Percentiles rank a stretch among this genome's conserved stretches.
phyloP scores from a whole-genome alignment of 768 basidiomycete genomes.

The Lactarius deliciosus region DNA sequence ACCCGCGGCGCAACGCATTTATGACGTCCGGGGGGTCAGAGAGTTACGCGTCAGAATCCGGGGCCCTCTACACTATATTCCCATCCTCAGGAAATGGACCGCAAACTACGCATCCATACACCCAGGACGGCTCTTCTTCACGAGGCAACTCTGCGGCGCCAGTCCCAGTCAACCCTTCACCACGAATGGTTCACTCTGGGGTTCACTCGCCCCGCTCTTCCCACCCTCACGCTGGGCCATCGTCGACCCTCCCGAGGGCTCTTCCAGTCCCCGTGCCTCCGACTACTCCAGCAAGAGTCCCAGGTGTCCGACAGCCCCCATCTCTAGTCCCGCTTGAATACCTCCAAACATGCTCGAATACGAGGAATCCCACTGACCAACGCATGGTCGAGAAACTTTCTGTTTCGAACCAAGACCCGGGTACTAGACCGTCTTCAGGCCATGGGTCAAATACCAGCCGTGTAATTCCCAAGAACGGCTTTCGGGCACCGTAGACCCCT shows the following conservation, averaged over 20 bases:
- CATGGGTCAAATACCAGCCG: slow-evolving; percentile 4
- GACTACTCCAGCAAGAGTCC: neutral
- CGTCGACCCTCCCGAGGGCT: neutral
- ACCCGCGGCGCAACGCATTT: slow-evolving; percentile 18
- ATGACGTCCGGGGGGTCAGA: slow-evolving; percentile 19
- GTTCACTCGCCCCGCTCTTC: neutral
- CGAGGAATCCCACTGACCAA: slow-evolving; percentile 23
- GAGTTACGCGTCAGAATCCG: slow-evolving; percentile 21
- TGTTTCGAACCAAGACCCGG: slow-evolving; percentile 11
- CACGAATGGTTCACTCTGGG: neutral
- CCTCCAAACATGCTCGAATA: slow-evolving; percentile 20
- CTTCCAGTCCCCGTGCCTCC: neutral
- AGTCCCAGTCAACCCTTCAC: neutral
- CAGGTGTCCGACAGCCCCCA: slow-evolving; percentile 8
- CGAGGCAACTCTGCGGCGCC: slow-evolving; percentile 13
- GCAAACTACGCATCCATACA: slow-evolving; percentile 22
- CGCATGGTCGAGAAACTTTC: slow-evolving; percentile 26
- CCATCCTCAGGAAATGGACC: slow-evolving; percentile 28
- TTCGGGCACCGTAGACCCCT: neutral
- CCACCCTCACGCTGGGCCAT: slow-evolving; percentile 1
- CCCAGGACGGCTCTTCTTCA: slow-evolving; percentile 16
- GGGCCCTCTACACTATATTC: slow-evolving; percentile 29
- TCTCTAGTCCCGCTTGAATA: slow-evolving; percentile 28
- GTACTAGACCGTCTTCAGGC: slow-evolving; percentile 8
- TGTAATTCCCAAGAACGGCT: slow-evolving; percentile 10